Evolutionary conservation across 768 basidiomycete genomes (phyloP).

Genomic region (Kondoa malvinella): DNA sequence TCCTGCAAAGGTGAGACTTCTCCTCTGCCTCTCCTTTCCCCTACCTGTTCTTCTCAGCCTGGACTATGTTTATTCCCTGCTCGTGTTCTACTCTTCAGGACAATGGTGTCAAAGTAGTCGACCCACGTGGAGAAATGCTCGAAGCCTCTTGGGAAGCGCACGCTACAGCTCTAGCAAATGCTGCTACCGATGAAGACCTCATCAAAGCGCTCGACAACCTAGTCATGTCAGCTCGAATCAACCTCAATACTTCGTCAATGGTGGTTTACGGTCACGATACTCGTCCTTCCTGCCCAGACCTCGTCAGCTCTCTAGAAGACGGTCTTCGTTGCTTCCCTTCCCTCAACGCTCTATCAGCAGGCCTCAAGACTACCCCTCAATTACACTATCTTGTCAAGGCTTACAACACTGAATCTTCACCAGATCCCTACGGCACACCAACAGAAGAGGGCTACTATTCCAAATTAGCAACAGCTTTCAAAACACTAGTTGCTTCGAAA

Average conservation of each 20-base stretch:
- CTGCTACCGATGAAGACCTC: constrained; percentile 55
- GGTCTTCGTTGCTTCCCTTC: constrained; percentile 39
- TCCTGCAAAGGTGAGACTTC: constrained; percentile 59
- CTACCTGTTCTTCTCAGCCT: too few relatives aligned
- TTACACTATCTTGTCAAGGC: constrained; percentile 85
- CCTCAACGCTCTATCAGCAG: constrained; percentile 48
- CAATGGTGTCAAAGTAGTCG: constrained; percentile 96
- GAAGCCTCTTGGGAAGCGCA: constrained; percentile 79
- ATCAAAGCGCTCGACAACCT: constrained; percentile 47
- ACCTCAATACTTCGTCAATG: constrained; percentile 55
- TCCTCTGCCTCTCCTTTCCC: background rate
- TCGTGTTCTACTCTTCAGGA: constrained; percentile 43
- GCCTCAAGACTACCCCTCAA: constrained; percentile 80
- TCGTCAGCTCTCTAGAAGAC: constrained; percentile 61
- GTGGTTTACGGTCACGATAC: constrained; percentile 90
- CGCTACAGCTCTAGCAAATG: constrained; percentile 75
- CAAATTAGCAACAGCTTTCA: constrained; percentile 68
- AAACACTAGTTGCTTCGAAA: constrained; percentile 44
- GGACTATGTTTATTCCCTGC: background rate
- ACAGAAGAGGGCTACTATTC: constrained; percentile 58
- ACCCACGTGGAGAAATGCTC: constrained; percentile 94
- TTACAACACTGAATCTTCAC: constrained; percentile 67
- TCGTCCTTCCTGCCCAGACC: constrained; percentile 60
- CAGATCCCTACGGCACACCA: constrained; percentile 61
- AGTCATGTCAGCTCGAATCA: constrained; percentile 51